These are phyloP conservation scores for Acanthochlamys bracteata DNA, from an alignment of 106 monocot genomes.

Conservation along the genomic window DNA sequence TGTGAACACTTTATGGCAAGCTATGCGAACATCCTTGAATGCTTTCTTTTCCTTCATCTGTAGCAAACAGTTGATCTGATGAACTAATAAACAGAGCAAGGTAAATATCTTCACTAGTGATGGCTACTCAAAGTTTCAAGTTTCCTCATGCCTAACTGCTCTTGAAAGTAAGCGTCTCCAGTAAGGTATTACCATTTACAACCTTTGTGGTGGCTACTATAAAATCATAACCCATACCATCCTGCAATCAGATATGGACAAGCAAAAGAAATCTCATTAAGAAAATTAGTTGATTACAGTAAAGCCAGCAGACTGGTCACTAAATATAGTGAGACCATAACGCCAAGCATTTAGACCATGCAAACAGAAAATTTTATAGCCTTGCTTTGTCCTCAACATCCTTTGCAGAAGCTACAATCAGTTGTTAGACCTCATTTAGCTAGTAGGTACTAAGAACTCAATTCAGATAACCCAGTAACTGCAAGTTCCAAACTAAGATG, in stretches of 20 bases:
- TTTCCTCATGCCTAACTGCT: conserved; percentile 10
- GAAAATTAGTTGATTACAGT: background rate
- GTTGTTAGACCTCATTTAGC: too few relatives aligned
- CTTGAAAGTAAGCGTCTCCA: conserved; percentile 54
- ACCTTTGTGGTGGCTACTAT: conserved; percentile 84
- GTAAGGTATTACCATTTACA: conserved; percentile 72
- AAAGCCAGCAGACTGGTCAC: background rate
- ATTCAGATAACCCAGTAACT: too few relatives aligned
- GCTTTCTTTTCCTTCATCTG: too few relatives aligned
- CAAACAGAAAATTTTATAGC: background rate
- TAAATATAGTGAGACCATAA: too few relatives aligned
- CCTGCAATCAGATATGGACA: conserved; percentile 39
- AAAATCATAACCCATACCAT: conserved; percentile 93
- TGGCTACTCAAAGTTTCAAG: background rate
- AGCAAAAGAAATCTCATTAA: background rate
- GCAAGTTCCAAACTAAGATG: too few relatives aligned
- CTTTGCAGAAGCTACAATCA: background rate
- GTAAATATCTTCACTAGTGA: too few relatives aligned
- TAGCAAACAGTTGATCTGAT: too few relatives aligned
- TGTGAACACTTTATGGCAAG: too few relatives aligned
- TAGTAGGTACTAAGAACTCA: too few relatives aligned
- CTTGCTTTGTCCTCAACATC: background rate
- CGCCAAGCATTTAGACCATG: background rate
- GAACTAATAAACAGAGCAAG: too few relatives aligned
- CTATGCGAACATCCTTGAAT: too few relatives aligned